phyloP scores from a whole-genome alignment of 108 stramenopile genomes.

The Nitzschia inconspicua region DNA sequence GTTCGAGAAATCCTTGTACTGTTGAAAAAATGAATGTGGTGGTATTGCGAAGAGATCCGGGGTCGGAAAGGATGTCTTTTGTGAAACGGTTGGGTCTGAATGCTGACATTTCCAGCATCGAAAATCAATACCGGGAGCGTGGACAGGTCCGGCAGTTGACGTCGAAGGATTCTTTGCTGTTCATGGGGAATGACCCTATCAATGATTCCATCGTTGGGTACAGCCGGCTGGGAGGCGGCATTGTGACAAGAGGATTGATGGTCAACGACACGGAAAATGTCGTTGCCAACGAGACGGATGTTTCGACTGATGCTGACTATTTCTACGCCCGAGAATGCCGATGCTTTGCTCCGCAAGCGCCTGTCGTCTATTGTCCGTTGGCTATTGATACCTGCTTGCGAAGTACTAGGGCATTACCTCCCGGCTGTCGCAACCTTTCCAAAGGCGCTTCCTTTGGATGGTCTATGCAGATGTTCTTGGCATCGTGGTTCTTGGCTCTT shows the following conservation, averaged over 20 bases:
- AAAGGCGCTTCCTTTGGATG: background rate
- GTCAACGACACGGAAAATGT: background rate
- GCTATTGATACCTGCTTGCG: conserved; percentile 1
- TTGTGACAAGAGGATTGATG: background rate
- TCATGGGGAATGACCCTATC: too few species aligned
- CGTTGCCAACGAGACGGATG: background rate
- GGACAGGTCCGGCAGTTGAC: too few species aligned
- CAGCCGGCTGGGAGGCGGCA: too few species aligned
- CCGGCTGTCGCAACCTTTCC: conserved; percentile 5
- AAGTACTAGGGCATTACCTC: background rate
- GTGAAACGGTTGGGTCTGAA: too few species aligned
- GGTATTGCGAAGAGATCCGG: too few species aligned
- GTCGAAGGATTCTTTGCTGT: too few species aligned
- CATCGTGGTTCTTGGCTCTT: background rate
- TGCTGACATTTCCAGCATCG: too few species aligned
- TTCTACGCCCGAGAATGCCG: conserved; percentile 10
- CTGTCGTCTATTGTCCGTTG: conserved; percentile 8
- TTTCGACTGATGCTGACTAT: background rate
- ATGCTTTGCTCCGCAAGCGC: background rate
- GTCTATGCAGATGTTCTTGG: background rate
- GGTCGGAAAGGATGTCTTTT: too few species aligned
- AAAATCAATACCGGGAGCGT: too few species aligned
- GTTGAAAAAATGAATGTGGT: too few species aligned
- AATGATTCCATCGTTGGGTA: too few species aligned
- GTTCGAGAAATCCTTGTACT: too few species aligned